Evolutionary conservation across 768 basidiomycete species (phyloP).

Genomic region (Amanita muscaria): DNA sequence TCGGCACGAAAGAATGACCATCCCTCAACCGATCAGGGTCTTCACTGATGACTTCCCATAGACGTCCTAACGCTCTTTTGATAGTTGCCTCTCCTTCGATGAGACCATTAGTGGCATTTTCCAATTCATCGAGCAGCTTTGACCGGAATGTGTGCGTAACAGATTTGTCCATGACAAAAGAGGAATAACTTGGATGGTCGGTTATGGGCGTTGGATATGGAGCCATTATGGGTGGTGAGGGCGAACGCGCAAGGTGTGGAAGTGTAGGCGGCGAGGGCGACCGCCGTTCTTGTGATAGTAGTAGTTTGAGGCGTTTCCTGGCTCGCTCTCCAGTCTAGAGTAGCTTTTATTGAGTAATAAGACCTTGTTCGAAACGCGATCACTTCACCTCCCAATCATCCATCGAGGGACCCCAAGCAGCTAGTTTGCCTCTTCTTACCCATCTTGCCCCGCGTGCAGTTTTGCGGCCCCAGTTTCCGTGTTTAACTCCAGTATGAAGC

Average conservation of each 20-base stretch:
- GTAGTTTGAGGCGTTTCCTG: constrained; percentile 64
- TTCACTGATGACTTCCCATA: constrained; percentile 78
- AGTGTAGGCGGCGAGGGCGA: constrained; percentile 67
- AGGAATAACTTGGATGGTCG: constrained; percentile 69
- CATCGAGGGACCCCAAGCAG: constrained; percentile 74
- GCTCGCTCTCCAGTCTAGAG: constrained; percentile 73
- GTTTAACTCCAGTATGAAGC: constrained; percentile 32
- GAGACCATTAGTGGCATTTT: constrained; percentile 72
- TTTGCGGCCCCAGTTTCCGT: constrained; percentile 85
- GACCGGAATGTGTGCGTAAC: constrained; percentile 82
- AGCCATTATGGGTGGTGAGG: constrained; percentile 67
- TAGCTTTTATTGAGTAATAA: constrained; percentile 9
- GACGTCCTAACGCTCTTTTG: constrained; percentile 63
- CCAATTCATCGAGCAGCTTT: constrained; percentile 66
- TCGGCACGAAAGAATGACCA: constrained; percentile 44
- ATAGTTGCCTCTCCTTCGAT: constrained; percentile 76
- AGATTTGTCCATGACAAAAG: constrained; percentile 80
- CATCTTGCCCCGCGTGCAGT: constrained; percentile 66
- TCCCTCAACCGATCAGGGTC: constrained; percentile 38
- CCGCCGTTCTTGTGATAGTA: constrained; percentile 53
- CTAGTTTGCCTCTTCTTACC: constrained; percentile 75
- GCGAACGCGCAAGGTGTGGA: constrained; percentile 67
- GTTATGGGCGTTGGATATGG: constrained; percentile 64
- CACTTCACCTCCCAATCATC: constrained; percentile 77
- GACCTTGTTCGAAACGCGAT: constrained; percentile 4